Percentiles rank a stretch among this genome's conserved stretches.
These are phyloP conservation scores for Sporisorium reilianum DNA, from an alignment of 1,284 basidiomycete genomes.

Conservation along the genomic window DNA sequence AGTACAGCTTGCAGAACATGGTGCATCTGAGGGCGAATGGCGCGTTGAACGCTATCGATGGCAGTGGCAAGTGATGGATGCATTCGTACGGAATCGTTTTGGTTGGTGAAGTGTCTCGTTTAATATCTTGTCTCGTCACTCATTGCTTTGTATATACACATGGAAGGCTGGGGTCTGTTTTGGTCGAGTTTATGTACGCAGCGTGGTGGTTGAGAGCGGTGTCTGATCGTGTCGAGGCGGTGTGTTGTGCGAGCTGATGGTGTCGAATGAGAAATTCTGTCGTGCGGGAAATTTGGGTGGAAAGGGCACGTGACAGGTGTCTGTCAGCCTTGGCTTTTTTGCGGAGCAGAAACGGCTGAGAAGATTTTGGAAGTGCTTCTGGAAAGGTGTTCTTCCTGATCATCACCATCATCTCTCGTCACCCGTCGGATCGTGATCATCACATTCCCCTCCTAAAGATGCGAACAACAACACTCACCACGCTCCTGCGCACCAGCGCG, in stretches of 20 bases:
- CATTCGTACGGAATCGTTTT: not conserved
- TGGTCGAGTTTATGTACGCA: no score
- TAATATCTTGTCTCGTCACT: not conserved
- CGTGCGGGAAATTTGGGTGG: not conserved
- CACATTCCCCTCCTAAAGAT: constrained; percentile 3
- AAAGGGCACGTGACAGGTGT: constrained; percentile 1
- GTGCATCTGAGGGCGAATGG: constrained; percentile 64
- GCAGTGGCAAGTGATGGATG: constrained; percentile 32
- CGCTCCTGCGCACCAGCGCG: constrained; percentile 4
- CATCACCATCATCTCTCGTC: constrained; percentile 1
- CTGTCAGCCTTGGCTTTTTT: not conserved
- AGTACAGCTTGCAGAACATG: constrained; percentile 69
- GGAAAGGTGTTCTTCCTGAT: not conserved
- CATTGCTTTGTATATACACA: constrained; percentile 1
- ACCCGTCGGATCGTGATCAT: not conserved
- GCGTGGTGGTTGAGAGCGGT: not conserved
- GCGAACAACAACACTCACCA: constrained; percentile 3
- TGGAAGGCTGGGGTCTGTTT: not conserved
- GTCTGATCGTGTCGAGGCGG: not conserved
- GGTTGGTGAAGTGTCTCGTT: not conserved
- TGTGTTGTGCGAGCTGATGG: not conserved
- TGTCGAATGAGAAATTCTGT: not conserved
- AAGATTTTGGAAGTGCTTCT: not conserved
- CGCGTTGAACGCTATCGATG: constrained; percentile 53
- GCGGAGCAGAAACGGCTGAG: not conserved